Base-by-base conservation (phyloP, 108 stramenopile genomes). In the Schizochytrium sp. region DNA sequence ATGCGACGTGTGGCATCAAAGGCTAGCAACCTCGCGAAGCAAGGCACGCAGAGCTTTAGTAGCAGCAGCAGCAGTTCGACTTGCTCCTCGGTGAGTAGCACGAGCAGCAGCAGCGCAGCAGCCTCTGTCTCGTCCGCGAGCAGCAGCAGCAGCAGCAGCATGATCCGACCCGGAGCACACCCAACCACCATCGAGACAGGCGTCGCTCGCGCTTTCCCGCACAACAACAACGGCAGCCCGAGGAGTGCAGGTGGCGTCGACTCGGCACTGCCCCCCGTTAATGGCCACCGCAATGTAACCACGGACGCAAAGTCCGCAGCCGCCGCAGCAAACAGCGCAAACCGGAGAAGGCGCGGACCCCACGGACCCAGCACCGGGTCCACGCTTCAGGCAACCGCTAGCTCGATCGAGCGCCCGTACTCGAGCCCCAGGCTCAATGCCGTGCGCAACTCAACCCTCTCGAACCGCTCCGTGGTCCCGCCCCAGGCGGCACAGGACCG, bases 401-500 rank as follows among this genome's bases (percentile, higher is more conserved):
- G 28, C 28, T 28, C 28, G 42, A 44, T 1, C 2, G 64, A 69
- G 64, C 28, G 72, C 46, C 73, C 89, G 2, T 72, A 89, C 55
- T 42, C 57, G n/a, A 61, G 87, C 57, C 42, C 87, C 5, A 88
- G 59, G 28, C 59, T 83, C 50, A 83, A 83, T 53, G 76, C 76
- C 8, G 76, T 83, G 76, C 76, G 76, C 76, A 83, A 83, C 76
- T 19, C 17, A 47, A 83, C 50, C 76, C 76, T 83, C 50, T 55
- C 47, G 38, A 49, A 1, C 50, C 76, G 76, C 8, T 53, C 76
- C 15, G 76, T 53, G 28, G 55, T 83, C 76, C 76, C 76, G 76
- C 76, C 76, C 47, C 76, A 49, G 76, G 53, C 50, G 0, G 15
- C 53, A 13, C 50, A 83, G 76, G 76, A 83, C 2, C 8, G 47